Conservation (phyloP, 2,329 filamentous ascomycete genomes). For the Nigrospora oryzae region DNA sequence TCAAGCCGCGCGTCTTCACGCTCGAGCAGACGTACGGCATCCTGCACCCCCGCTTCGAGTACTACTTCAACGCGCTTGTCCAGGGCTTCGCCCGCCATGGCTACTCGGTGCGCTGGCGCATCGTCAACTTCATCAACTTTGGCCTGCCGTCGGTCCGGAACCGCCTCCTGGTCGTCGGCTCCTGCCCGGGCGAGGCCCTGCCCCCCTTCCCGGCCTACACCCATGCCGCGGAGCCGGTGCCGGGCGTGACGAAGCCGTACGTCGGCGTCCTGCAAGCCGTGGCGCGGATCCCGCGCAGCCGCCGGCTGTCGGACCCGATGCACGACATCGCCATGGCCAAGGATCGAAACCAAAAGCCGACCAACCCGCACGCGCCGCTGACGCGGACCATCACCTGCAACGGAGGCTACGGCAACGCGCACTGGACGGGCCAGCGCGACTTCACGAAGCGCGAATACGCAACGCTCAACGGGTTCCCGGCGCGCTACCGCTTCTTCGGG, state of each 20-base stretch:
- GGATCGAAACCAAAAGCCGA: constrained; percentile 26
- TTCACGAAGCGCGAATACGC: constrained; percentile 64
- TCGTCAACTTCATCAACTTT: constrained; percentile 44
- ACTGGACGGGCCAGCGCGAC: constrained; percentile 53
- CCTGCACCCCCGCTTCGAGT: constrained; percentile 37
- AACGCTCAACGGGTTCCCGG: constrained; percentile 61
- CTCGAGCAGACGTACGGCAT: constrained; percentile 75
- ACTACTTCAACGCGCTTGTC: constrained; percentile 52
- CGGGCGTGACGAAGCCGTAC: constrained; percentile 24
- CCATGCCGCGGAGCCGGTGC: constrained; percentile 31
- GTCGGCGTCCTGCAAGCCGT: constrained; percentile 36
- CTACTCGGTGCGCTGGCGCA: constrained; percentile 64
- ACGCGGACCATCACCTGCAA: constrained; percentile 56
- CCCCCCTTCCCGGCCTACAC: constrained; percentile 58
- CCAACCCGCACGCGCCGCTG: constrained; percentile 22
- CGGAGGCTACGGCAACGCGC: constrained; percentile 49
- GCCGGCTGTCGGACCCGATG: constrained; percentile 19
- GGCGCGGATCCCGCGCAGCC: constrained; percentile 16
- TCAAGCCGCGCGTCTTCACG: constrained; percentile 61
- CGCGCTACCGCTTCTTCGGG: constrained; percentile 46
- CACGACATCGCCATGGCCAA: constrained; percentile 35
- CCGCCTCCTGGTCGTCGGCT: constrained; percentile 48
- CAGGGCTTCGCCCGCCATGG: constrained; percentile 54
- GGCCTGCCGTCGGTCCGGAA: constrained; percentile 39
- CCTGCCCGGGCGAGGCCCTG: constrained; percentile 60